Evolutionary conservation across 106 monocot genomes (phyloP), one percentile per base, ranked within the genome.

Genomic region (Dendrobium huoshanense): DNA sequence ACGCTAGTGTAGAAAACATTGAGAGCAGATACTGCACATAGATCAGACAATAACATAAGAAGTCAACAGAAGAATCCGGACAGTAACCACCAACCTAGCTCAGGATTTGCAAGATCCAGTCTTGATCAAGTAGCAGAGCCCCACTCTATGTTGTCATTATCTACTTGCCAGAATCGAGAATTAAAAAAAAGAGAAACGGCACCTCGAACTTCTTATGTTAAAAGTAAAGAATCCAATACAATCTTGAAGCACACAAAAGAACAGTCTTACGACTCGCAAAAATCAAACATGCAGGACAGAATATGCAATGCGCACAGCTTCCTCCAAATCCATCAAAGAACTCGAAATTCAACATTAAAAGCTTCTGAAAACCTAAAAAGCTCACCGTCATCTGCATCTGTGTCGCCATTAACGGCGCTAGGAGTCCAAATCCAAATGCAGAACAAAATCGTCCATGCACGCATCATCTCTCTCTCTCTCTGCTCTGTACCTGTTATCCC

Each of bases 1-100:
- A 87, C 27, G 44, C 79, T 79, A 22, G 18, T 75, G 72, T 82
- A 87, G 67, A 87, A 56, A 22, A 84, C 84, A 84, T 79, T 87
- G 79, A 87, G 87, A 76, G 81, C 78, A n/a, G 87, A 87, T 75
- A 77, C 87, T 87, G 87, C 81, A 80, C n/a, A 55, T 51, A 24
- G 43, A 73, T 51, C 72, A 78, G 45, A 31, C 73, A 61, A 45
- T 43, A 82, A 47, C 37, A 54, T 54, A 37, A 42, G 43, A 79
- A 79, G 3, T 20, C 18, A 79, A 41, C 22, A 67, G 19, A 61
- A 61, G 61, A 61, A 61, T 70, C 70, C 15, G 70, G 15, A 37
- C 70, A 33, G 33, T 33, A 37, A 37, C 29, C 70, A 70, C 31
- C 37, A 70, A 67, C 1, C 33, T 16, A 70, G 37, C 22, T 61